Percentiles rank a stretch among this genome's conserved stretches.
These are phyloP conservation scores for Venturia oleaginea DNA, from an alignment of 2,329 filamentous ascomycete species.

Conservation along the genomic window DNA sequence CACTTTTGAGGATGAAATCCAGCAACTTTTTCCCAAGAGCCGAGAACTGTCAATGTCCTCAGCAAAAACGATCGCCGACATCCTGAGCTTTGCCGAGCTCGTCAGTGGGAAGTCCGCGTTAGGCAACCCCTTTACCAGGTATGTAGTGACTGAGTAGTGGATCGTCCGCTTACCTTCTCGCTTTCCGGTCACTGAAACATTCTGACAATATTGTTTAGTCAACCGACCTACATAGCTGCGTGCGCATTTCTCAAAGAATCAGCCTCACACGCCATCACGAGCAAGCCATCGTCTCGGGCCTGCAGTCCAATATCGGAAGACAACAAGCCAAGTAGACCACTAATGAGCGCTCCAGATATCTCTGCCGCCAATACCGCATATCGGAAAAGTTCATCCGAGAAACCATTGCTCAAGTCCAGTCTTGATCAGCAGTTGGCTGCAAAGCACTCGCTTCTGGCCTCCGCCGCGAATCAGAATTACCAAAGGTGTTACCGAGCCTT, in stretches of 20 bases:
- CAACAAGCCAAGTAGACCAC: conserved; percentile 13
- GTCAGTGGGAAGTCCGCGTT: conserved; percentile 80
- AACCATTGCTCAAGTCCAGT: background rate
- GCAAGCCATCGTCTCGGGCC: conserved; percentile 53
- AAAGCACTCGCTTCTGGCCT: conserved; percentile 68
- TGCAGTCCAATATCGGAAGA: conserved; percentile 31
- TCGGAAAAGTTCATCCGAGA: conserved; percentile 6
- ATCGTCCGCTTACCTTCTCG: background rate
- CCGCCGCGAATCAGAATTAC: conserved; percentile 78
- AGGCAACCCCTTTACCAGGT: conserved; percentile 71
- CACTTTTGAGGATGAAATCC: conserved; percentile 59
- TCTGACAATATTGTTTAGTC: conserved; percentile 37
- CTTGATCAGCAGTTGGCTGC: conserved; percentile 37
- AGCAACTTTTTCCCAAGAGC: conserved; percentile 70
- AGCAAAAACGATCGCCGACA: conserved; percentile 85
- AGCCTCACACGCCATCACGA: conserved; percentile 56
- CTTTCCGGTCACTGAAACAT: background rate
- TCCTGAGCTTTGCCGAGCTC: conserved; percentile 74
- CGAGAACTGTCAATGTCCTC: conserved; percentile 77
- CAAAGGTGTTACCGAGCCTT: conserved; percentile 78
- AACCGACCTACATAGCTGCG: conserved; percentile 85
- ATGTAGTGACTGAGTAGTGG: conserved; percentile 5
- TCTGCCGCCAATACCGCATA: background rate
- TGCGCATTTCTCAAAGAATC: conserved; percentile 84
- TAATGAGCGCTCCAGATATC: background rate